These are phyloP conservation scores for Fistulifera pelliculosa DNA, from an alignment of 108 stramenopile species.

Conservation along the genomic window DNA sequence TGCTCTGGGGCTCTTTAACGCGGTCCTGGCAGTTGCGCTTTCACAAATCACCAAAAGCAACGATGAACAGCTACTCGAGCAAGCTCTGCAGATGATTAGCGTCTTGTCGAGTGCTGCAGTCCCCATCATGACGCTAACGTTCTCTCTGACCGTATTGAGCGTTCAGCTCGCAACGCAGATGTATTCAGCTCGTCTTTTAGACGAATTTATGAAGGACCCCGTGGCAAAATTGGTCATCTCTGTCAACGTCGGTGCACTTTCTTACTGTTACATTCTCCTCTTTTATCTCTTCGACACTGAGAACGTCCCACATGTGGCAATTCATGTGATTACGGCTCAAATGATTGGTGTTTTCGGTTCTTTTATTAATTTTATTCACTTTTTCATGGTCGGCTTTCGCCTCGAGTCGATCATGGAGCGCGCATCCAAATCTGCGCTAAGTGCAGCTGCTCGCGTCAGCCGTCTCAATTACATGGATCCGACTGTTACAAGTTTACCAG, in stretches of 20 bases:
- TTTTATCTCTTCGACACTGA: not conserved
- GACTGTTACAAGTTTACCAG: not conserved
- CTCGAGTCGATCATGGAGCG: not conserved
- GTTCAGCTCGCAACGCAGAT: not conserved
- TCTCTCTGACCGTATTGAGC: constrained; percentile 1
- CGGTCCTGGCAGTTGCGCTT: no score
- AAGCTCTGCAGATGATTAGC: not conserved
- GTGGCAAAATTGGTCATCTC: not conserved
- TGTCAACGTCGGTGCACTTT: not conserved
- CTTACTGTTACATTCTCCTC: not conserved
- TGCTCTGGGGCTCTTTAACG: no score
- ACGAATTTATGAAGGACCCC: not conserved
- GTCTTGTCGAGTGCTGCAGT: not conserved
- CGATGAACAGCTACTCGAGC: no score
- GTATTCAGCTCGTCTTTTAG: not conserved
- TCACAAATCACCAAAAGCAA: no score
- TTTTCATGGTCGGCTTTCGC: not conserved
- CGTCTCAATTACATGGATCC: not conserved
- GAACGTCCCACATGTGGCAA: not conserved
- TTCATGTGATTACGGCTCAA: not conserved
- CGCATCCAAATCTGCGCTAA: not conserved
- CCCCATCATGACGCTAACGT: constrained; percentile 1
- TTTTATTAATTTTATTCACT: constrained; percentile 1
- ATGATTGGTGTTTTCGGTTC: not conserved
- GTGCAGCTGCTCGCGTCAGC: not conserved